These are phyloP conservation scores for Sporothrix mexicana DNA, from an alignment of 2,329 filamentous ascomycete genomes.

Conservation along the genomic window DNA sequence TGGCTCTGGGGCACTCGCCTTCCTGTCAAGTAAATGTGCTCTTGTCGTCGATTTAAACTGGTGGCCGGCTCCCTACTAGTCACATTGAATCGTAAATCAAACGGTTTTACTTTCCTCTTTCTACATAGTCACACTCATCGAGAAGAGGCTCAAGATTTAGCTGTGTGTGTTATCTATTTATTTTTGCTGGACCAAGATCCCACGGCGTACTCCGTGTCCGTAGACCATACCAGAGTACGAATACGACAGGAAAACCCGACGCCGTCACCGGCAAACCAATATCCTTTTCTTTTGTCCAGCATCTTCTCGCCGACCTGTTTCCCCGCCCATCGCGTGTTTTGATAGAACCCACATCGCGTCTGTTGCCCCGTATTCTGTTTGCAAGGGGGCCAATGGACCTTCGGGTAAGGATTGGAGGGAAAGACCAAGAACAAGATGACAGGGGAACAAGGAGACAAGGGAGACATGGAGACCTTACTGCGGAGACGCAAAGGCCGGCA, in stretches of 20 bases:
- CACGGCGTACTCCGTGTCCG: neutral
- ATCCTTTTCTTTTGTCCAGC: neutral
- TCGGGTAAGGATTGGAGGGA: neutral
- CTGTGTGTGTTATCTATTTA: neutral
- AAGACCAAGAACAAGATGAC: neutral
- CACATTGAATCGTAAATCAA: neutral
- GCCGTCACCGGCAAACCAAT: neutral
- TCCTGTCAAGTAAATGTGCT: neutral
- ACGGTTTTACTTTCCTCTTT: neutral
- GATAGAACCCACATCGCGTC: conserved; percentile 18
- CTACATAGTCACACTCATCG: neutral
- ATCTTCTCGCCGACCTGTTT: too few species aligned
- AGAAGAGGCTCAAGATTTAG: neutral
- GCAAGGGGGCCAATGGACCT: neutral
- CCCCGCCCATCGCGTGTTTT: conserved; percentile 8
- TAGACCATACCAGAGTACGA: neutral
- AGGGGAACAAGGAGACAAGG: neutral
- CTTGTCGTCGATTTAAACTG: conserved; percentile 1
- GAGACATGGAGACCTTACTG: neutral
- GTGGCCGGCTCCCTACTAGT: neutral
- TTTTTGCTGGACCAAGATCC: neutral
- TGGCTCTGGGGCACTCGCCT: neutral
- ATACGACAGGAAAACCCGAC: neutral
- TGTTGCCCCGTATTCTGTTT: neutral
- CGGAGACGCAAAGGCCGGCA: too few species aligned